phyloP scores from a whole-genome alignment of 75 land plant genomes.

The Larix kaempferi region DNA sequence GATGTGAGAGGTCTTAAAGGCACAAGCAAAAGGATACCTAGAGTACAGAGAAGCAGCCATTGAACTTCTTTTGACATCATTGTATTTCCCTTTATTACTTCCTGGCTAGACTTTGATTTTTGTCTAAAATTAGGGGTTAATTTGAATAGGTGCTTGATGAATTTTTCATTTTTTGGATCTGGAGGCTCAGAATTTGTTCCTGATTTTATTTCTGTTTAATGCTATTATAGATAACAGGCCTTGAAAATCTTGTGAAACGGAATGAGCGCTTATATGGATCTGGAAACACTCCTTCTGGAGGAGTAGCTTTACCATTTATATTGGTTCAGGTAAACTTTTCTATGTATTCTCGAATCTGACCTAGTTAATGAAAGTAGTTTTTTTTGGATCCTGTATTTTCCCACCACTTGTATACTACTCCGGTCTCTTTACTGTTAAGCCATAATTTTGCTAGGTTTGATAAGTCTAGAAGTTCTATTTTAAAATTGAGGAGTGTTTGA shows the following conservation, averaged over 20 bases:
- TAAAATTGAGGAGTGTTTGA: neutral
- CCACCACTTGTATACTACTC: neutral
- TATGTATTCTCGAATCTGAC: neutral
- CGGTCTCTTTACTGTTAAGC: neutral
- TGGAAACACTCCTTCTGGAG: slow-evolving; percentile 72
- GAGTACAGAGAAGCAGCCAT: neutral
- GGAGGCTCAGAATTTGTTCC: neutral
- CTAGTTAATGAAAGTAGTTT: neutral
- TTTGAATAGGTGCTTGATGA: neutral
- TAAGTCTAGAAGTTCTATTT: neutral
- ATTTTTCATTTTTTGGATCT: neutral
- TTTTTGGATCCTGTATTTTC: neutral
- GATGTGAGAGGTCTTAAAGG: neutral
- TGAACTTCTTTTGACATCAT: neutral
- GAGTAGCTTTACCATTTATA: slow-evolving; percentile 90
- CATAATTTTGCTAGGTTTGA: too few species aligned
- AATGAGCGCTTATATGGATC: slow-evolving; percentile 74
- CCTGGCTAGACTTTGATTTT: neutral
- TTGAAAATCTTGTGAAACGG: slow-evolving; percentile 78
- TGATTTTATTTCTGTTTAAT: slow-evolving; percentile 9
- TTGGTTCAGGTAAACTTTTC: slow-evolving; percentile 72
- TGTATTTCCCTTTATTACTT: neutral
- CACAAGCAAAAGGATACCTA: neutral
- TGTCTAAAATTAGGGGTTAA: neutral
- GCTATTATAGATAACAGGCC: slow-evolving; percentile 62